These are phyloP conservation scores for Rhodosporidiobolus sp. DNA, from an alignment of 768 basidiomycete species.

Conservation along the genomic window DNA sequence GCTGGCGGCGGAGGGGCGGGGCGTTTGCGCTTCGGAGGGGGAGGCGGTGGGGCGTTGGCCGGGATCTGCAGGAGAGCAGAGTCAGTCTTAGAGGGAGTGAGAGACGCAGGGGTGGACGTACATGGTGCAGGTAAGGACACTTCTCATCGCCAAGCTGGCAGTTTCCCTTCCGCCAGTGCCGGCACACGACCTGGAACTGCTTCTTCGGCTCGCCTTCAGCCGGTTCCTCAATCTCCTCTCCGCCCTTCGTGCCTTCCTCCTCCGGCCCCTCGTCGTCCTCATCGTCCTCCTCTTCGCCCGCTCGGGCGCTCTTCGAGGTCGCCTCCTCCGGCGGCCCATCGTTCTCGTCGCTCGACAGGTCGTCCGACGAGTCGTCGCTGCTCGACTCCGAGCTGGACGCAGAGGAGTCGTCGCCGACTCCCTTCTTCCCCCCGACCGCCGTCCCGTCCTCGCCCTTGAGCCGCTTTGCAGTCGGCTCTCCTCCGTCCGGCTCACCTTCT, in stretches of 20 bases:
- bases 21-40: slow-evolving; percentile 27
- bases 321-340: slow-evolving; percentile 23
- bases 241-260: too few relatives aligned
- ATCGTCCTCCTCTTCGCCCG: background rate
- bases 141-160: slow-evolving; percentile 25
- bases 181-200: slow-evolving; percentile 30
- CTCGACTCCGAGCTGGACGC: background rate
- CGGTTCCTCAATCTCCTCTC: background rate
- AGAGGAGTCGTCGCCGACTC: background rate
- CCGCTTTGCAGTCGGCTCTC: slow-evolving; percentile 1
- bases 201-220: slow-evolving; percentile 5
- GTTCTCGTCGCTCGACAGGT: slow-evolving; percentile 9
- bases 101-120: background rate
- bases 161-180: slow-evolving; percentile 28
- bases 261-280: background rate
- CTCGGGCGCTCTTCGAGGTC: background rate
- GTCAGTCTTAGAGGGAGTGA: background rate
- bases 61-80: slow-evolving; percentile 7
- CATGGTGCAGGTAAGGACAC: slow-evolving; percentile 35
- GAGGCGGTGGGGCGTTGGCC: slow-evolving; percentile 5
- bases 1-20: slow-evolving; percentile 22
- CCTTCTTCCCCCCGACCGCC: background rate
- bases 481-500: background rate
- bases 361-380: background rate
- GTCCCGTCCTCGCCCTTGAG: background rate